Evolutionary conservation across 225 moss, liverwort and hornwort genomes (phyloP), one percentile per base, ranked within the genome.

Genomic region (Climacium dendroides): DNA sequence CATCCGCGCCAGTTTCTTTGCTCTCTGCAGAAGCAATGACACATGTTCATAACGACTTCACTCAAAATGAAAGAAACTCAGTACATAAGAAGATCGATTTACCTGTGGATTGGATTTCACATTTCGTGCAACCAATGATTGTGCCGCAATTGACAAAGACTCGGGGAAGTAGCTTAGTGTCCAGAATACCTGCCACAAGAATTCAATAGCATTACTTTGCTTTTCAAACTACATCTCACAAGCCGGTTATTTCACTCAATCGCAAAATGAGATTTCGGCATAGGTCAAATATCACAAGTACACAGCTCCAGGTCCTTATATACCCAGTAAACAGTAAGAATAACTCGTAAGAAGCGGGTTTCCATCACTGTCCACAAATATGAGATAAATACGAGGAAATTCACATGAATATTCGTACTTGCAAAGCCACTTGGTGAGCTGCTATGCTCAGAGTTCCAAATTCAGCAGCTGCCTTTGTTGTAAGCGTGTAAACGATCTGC

Each of bases 351-450:
- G 37, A 32, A 69, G 70, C 34, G 13, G 26, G 43, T 25, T 78
- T 47, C 15, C 22, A 74, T 59, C 63, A 71, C 82, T 60, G 62
- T 32, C 52, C 59, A 67, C 8, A 83, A 76, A 82, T 74, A 39
- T 53, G 69, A 84, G 77, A 71, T 59, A 23, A 80, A n/a, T 70
- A 47, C 19, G 71, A 24, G 47, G 37, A 79, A 70, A 59, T 74
- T 43, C 52, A 74, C 47, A 35, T 34, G 61, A 80, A 81, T 23
- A 20, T 71, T 60, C 78, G 25, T 90, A 97, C 96, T 93, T 97
- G 96, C 94, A 97, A 92, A 62, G 95, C 84, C 76, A 96, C 96
- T 95, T 97, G 96, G 77, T 97, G 96, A 32, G 96, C 93, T 79
- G 96, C 96, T 65, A 96, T 64, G 79, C 92, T 89, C 64, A 97